Evolutionary conservation across 495 filamentous ascomycete species (phyloP), one percentile per base, ranked within the genome.

Genomic region (Emericellopsis terricola): DNA sequence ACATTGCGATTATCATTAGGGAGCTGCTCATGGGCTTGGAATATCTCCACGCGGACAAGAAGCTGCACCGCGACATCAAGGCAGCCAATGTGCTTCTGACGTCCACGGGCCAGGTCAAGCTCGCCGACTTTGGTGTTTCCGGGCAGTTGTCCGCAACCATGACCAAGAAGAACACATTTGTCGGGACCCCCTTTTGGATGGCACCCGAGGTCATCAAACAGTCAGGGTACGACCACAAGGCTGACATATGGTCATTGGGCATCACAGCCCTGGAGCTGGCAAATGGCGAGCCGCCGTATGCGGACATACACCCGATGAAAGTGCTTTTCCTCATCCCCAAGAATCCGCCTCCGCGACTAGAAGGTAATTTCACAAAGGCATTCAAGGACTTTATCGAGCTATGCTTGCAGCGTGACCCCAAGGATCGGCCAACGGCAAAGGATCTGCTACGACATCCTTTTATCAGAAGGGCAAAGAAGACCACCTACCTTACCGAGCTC

Each of bases 181-280:
- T 97, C 15, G 89, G 89, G 10, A 96, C 89, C 2, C 89, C 89
- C 1, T 97, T 94, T 56, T 97, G 89, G 89, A 97, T 97, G 89
- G 89, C 89, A 3, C 89, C 89, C 7, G 89, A 97, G 53, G 89
- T 97, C 19, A 97, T 97, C 54, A 93, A 93, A 60, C 85, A 93
- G 50, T 89, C 82, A 33, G 89, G 89, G 27, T 97, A 97, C 55
- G 87, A 94, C 46, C 85, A 92, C 57, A 97, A 96, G 59, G 91
- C 89, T 4, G 89, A 97, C 49, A 93, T 97, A 38, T 97, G 89
- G 89, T 96, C 91, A 16, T 59, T 97, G n/a, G 89, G 89, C 8
- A 96, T 97, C 46, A 96, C 89, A 0, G 87, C 89, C 3, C 73
- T 97, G 35, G 89, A 97, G 49, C 55, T 97, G 39, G 86, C 85